Base-by-base conservation (phyloP, 352 stramenopile species). In the Pythium folliculosum region DNA sequence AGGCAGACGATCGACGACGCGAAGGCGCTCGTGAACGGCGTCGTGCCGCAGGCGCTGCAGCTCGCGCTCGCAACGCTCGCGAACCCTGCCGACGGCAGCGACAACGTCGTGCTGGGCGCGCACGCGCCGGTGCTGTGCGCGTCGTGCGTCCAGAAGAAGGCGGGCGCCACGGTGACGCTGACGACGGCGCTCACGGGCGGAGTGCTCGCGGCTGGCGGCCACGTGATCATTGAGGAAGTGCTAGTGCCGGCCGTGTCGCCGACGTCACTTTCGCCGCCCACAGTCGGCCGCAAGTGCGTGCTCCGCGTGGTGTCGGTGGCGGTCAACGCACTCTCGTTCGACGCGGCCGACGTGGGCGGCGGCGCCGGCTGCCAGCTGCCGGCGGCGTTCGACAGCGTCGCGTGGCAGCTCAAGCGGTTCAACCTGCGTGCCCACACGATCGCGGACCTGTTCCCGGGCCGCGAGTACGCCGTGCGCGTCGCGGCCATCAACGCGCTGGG, bases 221-320 rank as follows among this genome's bases (percentile, higher is more conserved):
- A 92, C 70, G 87, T 92, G 22, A 63, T 92, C n/a, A 65, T 91
- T 35, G 80, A 87, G n/a, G 80, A 91, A 44, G 69, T 75, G 16
- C 63, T 80, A 14, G 77, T 67, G 0, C 71, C 71, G 30, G 65
- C 60, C 19, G 38, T 27, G 38, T 47, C 69, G 22, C 56, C 59
- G 2, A 87, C 81, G n/a, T 76, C 87, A 32, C 67, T 91, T 51
- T 86, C 82, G 44, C 72, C 76, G 1, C 35, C 50, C 5, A 52
- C 19, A 0, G 67, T 71, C 19, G 63, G 65, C 0, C 70, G 72
- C 47, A 75, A 71, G 23, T 92, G 84, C 49, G 82, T 92, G 59
- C 68, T 90, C 54, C 86, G 81, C 52, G 65, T 71, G 7, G 10
- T 17, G 10, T 30, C 7, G 0, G 64, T 74, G 0, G 40, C 37